A percentile compares a stretch with the other conserved stretches of the same genome.
phyloP scores from a whole-genome alignment of 495 filamentous ascomycete species.

The Penicillium soppii region DNA sequence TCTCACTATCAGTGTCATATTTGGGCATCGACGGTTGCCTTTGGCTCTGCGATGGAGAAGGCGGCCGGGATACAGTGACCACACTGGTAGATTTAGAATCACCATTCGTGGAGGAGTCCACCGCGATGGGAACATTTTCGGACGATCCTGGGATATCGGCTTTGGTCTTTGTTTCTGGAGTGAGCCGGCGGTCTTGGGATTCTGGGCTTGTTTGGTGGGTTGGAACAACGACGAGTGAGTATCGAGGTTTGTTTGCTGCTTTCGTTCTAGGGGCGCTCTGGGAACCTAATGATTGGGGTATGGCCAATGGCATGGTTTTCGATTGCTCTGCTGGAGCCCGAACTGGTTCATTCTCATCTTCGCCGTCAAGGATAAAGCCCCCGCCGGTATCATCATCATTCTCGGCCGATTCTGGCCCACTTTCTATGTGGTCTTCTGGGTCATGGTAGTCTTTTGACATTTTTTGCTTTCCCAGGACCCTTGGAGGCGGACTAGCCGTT shows the following conservation, averaged over 20 bases:
- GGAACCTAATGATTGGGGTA: neutral
- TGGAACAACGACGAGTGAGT: slow-evolving; percentile 36
- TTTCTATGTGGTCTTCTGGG: neutral
- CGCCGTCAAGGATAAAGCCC: slow-evolving; percentile 26
- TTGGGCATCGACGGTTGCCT: slow-evolving; percentile 3
- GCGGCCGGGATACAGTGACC: slow-evolving; percentile 19
- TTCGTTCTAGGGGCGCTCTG: neutral
- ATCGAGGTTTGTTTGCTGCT: slow-evolving; percentile 15
- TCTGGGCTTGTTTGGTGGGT: slow-evolving; percentile 3
- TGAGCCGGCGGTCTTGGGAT: neutral
- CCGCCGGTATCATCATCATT: slow-evolving; percentile 7
- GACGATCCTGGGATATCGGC: slow-evolving; percentile 18
- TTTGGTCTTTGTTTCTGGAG: neutral
- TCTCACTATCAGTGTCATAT: slow-evolving; percentile 32
- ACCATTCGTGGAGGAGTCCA: slow-evolving; percentile 25
- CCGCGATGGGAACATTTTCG: slow-evolving; percentile 18
- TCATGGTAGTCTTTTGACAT: neutral
- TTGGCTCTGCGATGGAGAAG: slow-evolving; percentile 16
- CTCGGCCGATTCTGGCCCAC: neutral
- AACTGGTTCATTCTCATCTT: slow-evolving; percentile 2
- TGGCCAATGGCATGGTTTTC: neutral
- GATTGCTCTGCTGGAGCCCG: neutral
- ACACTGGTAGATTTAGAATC: slow-evolving; percentile 28
- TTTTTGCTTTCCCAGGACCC: slow-evolving; percentile 4
- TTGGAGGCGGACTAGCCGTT: slow-evolving; percentile 2